A percentile compares a stretch with the other conserved stretches of the same genome.
Conservation (phyloP, 768 basidiomycete genomes). For the Amanita inopinata region DNA sequence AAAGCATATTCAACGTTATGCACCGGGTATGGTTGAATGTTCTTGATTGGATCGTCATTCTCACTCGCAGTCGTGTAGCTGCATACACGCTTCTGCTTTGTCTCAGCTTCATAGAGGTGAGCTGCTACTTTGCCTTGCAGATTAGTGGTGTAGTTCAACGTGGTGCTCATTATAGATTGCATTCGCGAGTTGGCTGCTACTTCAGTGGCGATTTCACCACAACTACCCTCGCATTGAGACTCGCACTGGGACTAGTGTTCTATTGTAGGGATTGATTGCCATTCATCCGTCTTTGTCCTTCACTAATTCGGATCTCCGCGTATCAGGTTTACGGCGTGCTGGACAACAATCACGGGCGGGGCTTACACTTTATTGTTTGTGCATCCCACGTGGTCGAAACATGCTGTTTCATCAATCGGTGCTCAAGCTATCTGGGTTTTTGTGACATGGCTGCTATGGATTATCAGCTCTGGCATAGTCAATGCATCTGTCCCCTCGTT, state of each 20-base stretch:
- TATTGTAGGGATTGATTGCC: slow-evolving; percentile 31
- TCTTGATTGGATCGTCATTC: slow-evolving; percentile 1
- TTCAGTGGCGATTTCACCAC: slow-evolving; percentile 43
- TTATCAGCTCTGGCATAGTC: slow-evolving; percentile 42
- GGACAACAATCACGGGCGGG: slow-evolving; percentile 48
- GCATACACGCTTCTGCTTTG: slow-evolving; percentile 44
- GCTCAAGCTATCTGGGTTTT: slow-evolving; percentile 52
- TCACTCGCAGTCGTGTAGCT: slow-evolving; percentile 23
- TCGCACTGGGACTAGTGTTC: slow-evolving; percentile 34
- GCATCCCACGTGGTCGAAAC: slow-evolving; percentile 47
- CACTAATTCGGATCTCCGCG: neutral
- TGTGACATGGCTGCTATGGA: slow-evolving; percentile 52
- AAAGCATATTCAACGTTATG: slow-evolving; percentile 36
- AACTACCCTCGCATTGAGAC: slow-evolving; percentile 39
- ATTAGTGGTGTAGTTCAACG: neutral
- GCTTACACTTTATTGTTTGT: slow-evolving; percentile 48
- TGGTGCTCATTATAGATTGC: slow-evolving; percentile 29
- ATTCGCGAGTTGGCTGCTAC: slow-evolving; percentile 46
- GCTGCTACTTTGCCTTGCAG: too few species aligned
- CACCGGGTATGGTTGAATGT: slow-evolving; percentile 36
- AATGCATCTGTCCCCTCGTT: slow-evolving; percentile 39
- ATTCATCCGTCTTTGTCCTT: neutral
- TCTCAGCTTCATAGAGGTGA: slow-evolving; percentile 37
- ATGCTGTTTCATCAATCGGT: slow-evolving; percentile 45
- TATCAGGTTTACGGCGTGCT: slow-evolving; percentile 46